Base-by-base conservation (phyloP, 1,284 basidiomycete genomes). In the Neonothopanus nambi region DNA sequence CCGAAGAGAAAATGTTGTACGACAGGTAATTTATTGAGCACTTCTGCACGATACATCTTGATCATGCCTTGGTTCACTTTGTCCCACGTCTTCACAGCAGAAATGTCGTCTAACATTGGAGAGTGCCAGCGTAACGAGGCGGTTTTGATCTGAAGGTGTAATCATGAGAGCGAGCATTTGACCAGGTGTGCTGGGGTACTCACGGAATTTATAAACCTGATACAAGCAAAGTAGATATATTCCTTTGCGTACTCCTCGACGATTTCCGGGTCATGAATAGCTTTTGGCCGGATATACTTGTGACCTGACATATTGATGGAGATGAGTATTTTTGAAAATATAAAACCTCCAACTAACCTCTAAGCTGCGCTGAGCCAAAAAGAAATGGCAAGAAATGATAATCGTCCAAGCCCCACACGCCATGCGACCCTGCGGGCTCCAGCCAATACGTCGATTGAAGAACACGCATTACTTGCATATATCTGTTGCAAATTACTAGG, bases 91-190 rank as follows among this genome's bases (percentile, higher is more conserved):
- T 95, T 97, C 66, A 89, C 96, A 3, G 88, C 93, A 0, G 94
- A 96, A 57, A 99, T 99, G 67, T 98, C 96, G 67, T 98, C 94
- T 11, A 99, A 81, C 96, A 99, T 99, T 0, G 96, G 97, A 0
- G 94, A 98, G 72, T 99, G 97, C 97, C 96, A 99, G 47, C 95
- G 81, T 2, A 99, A 77, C 0, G 93, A 95, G 0, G 95, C 95
- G 0, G 95, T 95, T 70, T 99, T 98, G 64, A 97, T 93, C 91
- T 94, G 61, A 2, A 21, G 15, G 30, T 5, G n/a, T 30, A 36
- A 18, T 12, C 5, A 30, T 2, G 17, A 45, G n/a, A 35, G 5
- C 26, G 11, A 45, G 17, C 36, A 2, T 36, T 8, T 37, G 35
- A n/a, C n/a, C n/a, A n/a, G n/a, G n/a, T n/a, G n/a, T n/a, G n/a